Evolutionary conservation across 139 green algal genomes (phyloP).

Genomic region (Trebouxia sp.): DNA sequence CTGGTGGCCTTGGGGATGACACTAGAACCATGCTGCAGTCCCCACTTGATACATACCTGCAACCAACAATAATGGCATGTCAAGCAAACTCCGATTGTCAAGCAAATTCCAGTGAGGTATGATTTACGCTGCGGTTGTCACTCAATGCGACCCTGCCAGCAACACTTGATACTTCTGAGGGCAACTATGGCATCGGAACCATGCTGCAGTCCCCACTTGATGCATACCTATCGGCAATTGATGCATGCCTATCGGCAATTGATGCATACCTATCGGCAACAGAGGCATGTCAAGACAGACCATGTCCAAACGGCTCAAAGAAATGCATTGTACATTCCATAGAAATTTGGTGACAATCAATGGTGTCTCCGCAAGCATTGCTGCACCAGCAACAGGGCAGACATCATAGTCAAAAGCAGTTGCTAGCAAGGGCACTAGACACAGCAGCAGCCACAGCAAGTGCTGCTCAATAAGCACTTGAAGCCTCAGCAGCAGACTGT

Average conservation of each 20-base stretch:
- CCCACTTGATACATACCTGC: constrained; percentile 91
- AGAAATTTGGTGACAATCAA: too few relatives aligned
- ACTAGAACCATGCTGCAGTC: constrained; percentile 82
- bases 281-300: not conserved
- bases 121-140: too few relatives aligned
- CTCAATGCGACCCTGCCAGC: not conserved
- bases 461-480: not conserved
- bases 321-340: too few relatives aligned
- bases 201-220: constrained; percentile 90
- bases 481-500: not conserved
- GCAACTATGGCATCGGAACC: constrained; percentile 77
- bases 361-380: too few relatives aligned
- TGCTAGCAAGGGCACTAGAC: too few relatives aligned
- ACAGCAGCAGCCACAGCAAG: not conserved
- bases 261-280: not conserved
- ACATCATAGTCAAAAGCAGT: too few relatives aligned
- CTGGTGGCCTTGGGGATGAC: constrained; percentile 89
- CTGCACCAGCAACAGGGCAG: too few relatives aligned
- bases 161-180: not conserved
- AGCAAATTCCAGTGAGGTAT: not conserved
- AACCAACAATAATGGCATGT: not conserved
- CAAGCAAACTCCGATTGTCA: not conserved
- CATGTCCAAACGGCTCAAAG: too few relatives aligned
- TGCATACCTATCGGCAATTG: constrained; percentile 67
- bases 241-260: too few relatives aligned